Percentiles rank a stretch among this genome's conserved stretches.
Evolutionary conservation across 2,329 filamentous ascomycete species (phyloP).

Genomic region (Cladobotryum protrusum): DNA sequence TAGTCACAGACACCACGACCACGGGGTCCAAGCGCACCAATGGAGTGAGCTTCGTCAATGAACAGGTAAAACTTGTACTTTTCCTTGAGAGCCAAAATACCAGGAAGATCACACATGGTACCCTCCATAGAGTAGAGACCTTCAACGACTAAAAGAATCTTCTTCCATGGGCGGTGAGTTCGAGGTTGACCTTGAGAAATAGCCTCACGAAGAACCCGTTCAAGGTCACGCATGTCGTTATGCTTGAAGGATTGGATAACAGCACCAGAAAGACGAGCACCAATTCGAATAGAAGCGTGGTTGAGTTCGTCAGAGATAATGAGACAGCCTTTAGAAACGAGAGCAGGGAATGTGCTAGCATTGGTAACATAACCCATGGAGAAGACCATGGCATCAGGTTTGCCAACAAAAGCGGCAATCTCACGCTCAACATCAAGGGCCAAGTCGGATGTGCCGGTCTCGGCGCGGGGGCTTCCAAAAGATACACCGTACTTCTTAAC

Average conservation of each 20-base stretch:
- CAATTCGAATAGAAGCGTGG: slow-evolving; percentile 94
- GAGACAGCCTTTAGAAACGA: slow-evolving; percentile 87
- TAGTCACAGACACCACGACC: slow-evolving; percentile 96
- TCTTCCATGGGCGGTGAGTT: slow-evolving; percentile 99
- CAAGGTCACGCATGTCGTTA: slow-evolving; percentile 87
- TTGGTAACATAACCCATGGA: slow-evolving; percentile 99
- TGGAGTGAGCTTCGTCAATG: slow-evolving; percentile 92
- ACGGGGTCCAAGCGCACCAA: slow-evolving; percentile 82
- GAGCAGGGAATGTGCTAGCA: slow-evolving; percentile 81
- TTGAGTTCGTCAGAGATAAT: slow-evolving; percentile 97
- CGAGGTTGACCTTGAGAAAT: slow-evolving; percentile 96
- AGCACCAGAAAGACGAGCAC: slow-evolving; percentile 86
- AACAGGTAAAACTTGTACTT: slow-evolving; percentile 98
- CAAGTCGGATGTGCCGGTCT: slow-evolving; percentile 82
- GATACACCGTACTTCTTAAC: slow-evolving; percentile 82
- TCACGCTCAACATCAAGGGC: slow-evolving; percentile 84
- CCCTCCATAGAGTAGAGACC: slow-evolving; percentile 99
- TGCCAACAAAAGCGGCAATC: slow-evolving; percentile 87
- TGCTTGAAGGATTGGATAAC: slow-evolving; percentile 97
- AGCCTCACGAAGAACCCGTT: slow-evolving; percentile 78
- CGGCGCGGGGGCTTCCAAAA: slow-evolving; percentile 72
- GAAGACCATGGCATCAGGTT: slow-evolving; percentile 92
- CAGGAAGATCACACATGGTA: slow-evolving; percentile 96
- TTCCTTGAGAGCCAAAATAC: slow-evolving; percentile 77
- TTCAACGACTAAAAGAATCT: slow-evolving; percentile 94